Percentiles rank a stretch among this genome's conserved stretches.
These are phyloP conservation scores for Gomphus sp. DNA, from an alignment of 1,284 basidiomycete genomes.

Conservation along the genomic window DNA sequence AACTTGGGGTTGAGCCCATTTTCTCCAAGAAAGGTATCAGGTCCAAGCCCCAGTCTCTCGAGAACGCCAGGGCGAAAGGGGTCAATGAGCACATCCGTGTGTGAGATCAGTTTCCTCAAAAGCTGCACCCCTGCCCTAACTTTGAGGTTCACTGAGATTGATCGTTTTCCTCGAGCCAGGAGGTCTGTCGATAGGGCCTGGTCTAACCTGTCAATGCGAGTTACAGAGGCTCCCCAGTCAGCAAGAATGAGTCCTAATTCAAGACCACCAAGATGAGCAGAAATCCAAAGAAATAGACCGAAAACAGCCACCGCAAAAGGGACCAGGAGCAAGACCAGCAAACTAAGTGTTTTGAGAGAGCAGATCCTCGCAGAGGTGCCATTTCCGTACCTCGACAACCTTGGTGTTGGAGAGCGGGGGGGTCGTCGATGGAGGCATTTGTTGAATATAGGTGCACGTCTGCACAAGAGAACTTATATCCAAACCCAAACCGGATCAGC, in stretches of 20 bases:
- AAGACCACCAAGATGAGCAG: neutral
- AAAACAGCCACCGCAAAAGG: conserved; percentile 44
- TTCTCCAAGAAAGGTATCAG: conserved; percentile 57
- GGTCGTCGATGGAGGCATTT: neutral
- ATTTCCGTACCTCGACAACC: conserved; percentile 1
- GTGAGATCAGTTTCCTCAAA: conserved; percentile 50
- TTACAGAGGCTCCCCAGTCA: conserved; percentile 74
- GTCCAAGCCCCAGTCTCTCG: conserved; percentile 70
- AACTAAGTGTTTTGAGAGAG: conserved; percentile 38
- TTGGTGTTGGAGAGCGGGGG: neutral
- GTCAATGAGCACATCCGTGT: conserved; percentile 74
- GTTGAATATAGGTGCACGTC: too few species aligned
- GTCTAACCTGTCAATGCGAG: conserved; percentile 60
- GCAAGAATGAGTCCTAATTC: conserved; percentile 54
- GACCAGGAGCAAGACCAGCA: conserved; percentile 77
- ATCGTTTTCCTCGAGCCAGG: conserved; percentile 66
- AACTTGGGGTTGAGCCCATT: conserved; percentile 49
- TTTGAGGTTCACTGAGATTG: conserved; percentile 62
- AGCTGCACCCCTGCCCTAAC: conserved; percentile 46
- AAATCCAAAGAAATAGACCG: neutral
- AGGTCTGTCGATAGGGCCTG: conserved; percentile 34
- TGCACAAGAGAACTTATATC: too few species aligned
- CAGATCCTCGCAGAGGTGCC: neutral
- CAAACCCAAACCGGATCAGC: too few species aligned
- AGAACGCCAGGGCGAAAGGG: conserved; percentile 79